Evolutionary conservation across 192 early-diverging fungal species (phyloP).

Genomic region (Martensiomyces pterosporus): DNA sequence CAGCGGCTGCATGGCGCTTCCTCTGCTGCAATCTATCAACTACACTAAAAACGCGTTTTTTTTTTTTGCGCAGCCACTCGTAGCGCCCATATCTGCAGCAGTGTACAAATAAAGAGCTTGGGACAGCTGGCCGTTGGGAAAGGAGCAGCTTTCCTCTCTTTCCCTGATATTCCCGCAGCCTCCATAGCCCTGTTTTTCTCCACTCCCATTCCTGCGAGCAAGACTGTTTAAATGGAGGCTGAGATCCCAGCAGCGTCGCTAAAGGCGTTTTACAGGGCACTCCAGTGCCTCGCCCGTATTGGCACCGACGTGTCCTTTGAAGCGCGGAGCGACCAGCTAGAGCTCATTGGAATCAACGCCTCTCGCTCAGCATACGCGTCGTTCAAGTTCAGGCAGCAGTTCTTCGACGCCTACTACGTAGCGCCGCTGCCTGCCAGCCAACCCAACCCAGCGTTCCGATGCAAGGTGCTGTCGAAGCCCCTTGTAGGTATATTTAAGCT

Average conservation of each 20-base stretch:
- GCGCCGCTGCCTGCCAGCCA: conserved; percentile 10
- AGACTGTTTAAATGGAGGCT: conserved; percentile 40
- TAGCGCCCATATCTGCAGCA: no score
- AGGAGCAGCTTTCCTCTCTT: no score
- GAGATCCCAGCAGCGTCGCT: conserved; percentile 43
- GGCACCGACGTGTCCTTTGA: conserved; percentile 63
- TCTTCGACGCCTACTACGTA: conserved; percentile 63
- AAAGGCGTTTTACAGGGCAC: conserved; percentile 52
- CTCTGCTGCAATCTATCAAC: no score
- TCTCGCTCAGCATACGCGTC: conserved; percentile 62
- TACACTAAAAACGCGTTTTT: no score
- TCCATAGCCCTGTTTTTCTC: background rate
- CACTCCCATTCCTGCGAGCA: no score
- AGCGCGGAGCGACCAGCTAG: conserved; percentile 50
- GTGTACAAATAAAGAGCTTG: no score
- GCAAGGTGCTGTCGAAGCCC: conserved; percentile 36
- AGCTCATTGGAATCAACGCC: conserved; percentile 61
- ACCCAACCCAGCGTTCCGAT: conserved; percentile 22
- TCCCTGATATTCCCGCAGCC: no score
- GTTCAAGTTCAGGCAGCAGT: conserved; percentile 54
- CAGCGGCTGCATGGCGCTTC: no score
- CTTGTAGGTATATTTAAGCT: conserved; percentile 42
- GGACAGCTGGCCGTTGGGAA: no score
- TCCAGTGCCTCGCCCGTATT: conserved; percentile 58
- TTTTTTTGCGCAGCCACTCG: background rate